Conservation (phyloP, 495 filamentous ascomycete species). For the Neurospora tetrasperma region DNA sequence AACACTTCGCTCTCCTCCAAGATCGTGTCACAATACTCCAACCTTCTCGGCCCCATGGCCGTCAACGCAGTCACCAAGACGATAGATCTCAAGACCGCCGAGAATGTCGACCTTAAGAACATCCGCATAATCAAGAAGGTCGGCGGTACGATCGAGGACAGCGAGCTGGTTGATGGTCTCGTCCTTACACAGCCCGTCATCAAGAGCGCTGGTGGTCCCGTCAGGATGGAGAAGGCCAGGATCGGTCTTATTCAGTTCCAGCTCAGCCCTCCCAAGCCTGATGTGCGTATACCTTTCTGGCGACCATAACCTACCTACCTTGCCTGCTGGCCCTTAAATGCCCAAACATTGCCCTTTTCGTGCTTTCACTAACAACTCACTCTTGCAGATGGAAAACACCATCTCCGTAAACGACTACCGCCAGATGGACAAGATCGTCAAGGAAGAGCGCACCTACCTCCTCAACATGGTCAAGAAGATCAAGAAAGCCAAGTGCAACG, state of each 20-base stretch:
- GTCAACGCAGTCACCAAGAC: conserved; percentile 92
- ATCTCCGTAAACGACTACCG: conserved; percentile 98
- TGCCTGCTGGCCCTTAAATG: too few species aligned
- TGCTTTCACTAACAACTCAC: neutral
- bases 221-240: conserved; percentile 90
- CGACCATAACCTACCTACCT: too few species aligned
- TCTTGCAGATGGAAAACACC: conserved; percentile 87
- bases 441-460: conserved; percentile 95
- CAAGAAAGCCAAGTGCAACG: conserved; percentile 99
- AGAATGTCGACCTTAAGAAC: conserved; percentile 93
- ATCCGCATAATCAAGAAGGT: conserved; percentile 97
- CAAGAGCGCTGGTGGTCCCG: conserved; percentile 85
- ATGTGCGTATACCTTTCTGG: conserved; percentile 45
- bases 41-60: conserved; percentile 86
- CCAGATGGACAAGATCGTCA: conserved; percentile 99
- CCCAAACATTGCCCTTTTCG: neutral
- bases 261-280: conserved; percentile 92
- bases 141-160: conserved; percentile 95
- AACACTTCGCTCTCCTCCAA: conserved; percentile 97
- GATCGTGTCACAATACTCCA: conserved; percentile 94
- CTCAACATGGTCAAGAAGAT: conserved; percentile 99
- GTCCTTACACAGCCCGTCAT: conserved; percentile 88
- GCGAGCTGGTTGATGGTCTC: conserved; percentile 90
- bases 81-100: conserved; percentile 87
- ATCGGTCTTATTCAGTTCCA: conserved; percentile 99